These are phyloP conservation scores for Paraconiothyrium sp. DNA, from an alignment of 2,329 filamentous ascomycete genomes.

Conservation along the genomic window DNA sequence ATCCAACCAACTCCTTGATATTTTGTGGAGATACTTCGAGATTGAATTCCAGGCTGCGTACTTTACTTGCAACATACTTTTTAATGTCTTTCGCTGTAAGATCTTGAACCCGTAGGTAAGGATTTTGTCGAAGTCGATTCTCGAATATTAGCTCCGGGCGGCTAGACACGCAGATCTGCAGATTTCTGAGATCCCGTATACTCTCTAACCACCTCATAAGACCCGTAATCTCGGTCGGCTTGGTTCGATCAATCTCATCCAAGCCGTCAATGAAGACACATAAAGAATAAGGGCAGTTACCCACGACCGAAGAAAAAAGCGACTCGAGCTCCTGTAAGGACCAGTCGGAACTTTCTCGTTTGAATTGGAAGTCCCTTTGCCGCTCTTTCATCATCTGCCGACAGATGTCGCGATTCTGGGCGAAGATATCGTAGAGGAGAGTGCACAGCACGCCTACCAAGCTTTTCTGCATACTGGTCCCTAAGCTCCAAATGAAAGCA, in stretches of 20 bases:
- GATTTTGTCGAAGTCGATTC: neutral
- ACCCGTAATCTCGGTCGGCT: neutral
- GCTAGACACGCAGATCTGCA: conserved; percentile 5
- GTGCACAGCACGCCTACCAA: neutral
- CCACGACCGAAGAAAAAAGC: neutral
- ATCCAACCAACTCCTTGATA: neutral
- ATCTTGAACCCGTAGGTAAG: neutral
- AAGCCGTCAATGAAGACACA: conserved; percentile 7
- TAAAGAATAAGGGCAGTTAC: neutral
- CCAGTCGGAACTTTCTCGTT: conserved; percentile 7
- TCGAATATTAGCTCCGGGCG: neutral
- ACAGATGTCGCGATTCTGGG: neutral
- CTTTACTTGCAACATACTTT: neutral
- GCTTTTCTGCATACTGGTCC: neutral
- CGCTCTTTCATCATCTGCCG: neutral
- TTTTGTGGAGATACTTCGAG: neutral
- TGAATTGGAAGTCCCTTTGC: neutral
- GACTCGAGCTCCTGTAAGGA: neutral
- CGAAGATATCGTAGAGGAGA: conserved; percentile 1
- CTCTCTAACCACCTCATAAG: conserved; percentile 1
- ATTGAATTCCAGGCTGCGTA: neutral
- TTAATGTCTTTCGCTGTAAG: neutral
- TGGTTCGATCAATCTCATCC: conserved; percentile 4
- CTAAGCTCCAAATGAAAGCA: conserved; percentile 8
- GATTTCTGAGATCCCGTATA: neutral